These are phyloP conservation scores for Bretziella fagacearum DNA, from an alignment of 2,329 filamentous ascomycete genomes.

Conservation along the genomic window DNA sequence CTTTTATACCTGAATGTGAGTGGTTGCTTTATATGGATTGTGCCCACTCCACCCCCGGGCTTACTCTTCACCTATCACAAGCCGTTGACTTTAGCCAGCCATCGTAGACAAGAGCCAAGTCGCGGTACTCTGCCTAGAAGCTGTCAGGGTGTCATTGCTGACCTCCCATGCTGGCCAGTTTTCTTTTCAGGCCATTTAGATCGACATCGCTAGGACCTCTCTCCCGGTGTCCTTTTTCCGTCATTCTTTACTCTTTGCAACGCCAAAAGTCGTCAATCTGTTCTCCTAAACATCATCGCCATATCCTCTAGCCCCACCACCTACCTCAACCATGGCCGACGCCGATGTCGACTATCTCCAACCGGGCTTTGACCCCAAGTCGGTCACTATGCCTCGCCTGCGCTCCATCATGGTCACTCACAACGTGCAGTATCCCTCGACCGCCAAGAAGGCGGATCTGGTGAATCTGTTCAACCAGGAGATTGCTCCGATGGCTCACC, in stretches of 20 bases:
- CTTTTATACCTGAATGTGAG: neutral
- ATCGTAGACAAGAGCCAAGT: neutral
- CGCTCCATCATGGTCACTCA: conserved; percentile 84
- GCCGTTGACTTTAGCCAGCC: neutral
- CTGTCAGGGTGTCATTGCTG: neutral
- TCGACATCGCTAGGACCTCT: conserved; percentile 2
- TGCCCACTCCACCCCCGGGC: too few species aligned
- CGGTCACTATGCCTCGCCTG: conserved; percentile 71
- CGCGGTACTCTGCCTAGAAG: neutral
- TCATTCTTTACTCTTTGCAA: neutral
- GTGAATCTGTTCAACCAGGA: conserved; percentile 68
- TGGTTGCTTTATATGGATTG: neutral
- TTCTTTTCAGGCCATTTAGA: neutral
- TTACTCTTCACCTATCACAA: too few species aligned
- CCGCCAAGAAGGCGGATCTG: conserved; percentile 80
- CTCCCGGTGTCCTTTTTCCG: neutral
- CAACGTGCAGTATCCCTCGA: conserved; percentile 68
- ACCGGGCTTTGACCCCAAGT: conserved; percentile 66
- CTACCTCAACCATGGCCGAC: conserved; percentile 35
- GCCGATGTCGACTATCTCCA: conserved; percentile 70
- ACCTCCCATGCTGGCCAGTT: neutral
- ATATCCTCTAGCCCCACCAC: neutral
- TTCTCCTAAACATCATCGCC: neutral
- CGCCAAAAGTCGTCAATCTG: neutral
- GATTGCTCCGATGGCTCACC: conserved; percentile 60